Conservation (phyloP, 331 rosid species). For the Acacia pycnantha region DNA sequence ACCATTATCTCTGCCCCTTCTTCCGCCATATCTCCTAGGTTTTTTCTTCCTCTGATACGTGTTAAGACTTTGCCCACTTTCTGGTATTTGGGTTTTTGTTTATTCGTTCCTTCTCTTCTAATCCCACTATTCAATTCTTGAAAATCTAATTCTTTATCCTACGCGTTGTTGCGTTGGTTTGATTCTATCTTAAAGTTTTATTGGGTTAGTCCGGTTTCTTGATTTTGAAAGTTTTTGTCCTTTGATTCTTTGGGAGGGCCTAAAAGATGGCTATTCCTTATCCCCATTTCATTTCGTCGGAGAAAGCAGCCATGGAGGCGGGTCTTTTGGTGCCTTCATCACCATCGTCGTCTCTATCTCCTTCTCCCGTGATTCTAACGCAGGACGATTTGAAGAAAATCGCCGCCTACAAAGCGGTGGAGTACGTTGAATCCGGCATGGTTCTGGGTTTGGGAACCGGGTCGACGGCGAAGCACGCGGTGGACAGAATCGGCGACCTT, state of each 20-base stretch:
- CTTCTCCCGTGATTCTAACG: constrained; percentile 38
- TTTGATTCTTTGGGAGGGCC: not conserved
- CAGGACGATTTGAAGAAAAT: constrained; percentile 68
- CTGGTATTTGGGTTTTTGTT: not conserved
- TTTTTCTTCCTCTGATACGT: not conserved
- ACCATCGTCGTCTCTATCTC: constrained; percentile 31
- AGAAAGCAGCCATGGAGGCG: constrained; percentile 44
- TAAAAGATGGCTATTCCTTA: constrained; percentile 43
- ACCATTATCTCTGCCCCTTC: not conserved
- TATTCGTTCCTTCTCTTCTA: not conserved
- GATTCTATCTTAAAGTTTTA: not conserved
- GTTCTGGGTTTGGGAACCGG: constrained; percentile 75
- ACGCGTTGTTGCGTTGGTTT: not conserved
- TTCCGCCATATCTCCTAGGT: constrained; percentile 1
- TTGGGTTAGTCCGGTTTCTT: not conserved
- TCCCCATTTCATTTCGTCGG: constrained; percentile 40
- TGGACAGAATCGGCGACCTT: constrained; percentile 63
- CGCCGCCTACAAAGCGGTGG: constrained; percentile 71
- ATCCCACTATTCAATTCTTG: not conserved
- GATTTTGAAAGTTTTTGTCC: not conserved
- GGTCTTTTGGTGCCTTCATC: constrained; percentile 41
- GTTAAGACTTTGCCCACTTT: not conserved
- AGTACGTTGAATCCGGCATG: constrained; percentile 71
- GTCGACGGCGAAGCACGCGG: constrained; percentile 71
- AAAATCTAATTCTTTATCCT: not conserved